Conservation (phyloP, 2,329 filamentous ascomycete genomes). For the Akanthomyces dipterigenus region DNA sequence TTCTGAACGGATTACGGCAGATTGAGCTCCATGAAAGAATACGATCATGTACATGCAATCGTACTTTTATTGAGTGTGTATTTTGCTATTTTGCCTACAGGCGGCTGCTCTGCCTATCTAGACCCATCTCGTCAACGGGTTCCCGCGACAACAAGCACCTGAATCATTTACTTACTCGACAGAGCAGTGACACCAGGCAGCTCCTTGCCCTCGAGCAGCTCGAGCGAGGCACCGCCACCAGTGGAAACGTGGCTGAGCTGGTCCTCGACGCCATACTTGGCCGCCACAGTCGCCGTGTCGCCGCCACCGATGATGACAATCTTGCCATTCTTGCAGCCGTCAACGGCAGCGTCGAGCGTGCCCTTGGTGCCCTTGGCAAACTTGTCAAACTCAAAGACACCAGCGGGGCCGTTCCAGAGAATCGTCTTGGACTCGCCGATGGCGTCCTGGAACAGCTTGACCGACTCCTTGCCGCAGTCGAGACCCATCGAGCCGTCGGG, state of each 20-base stretch:
- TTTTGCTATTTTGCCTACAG: not conserved
- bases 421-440: conserved; percentile 90
- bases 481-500: conserved; percentile 98
- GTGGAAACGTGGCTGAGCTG: conserved; percentile 98
- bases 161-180: conserved; percentile 60
- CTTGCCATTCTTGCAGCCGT: conserved; percentile 71
- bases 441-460: conserved; percentile 80
- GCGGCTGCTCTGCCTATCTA: conserved; percentile 1
- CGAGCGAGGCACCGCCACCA: conserved; percentile 88
- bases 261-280: conserved; percentile 92
- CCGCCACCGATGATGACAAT: conserved; percentile 98
- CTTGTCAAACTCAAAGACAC: conserved; percentile 95
- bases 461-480: conserved; percentile 83
- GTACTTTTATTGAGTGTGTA: not conserved
- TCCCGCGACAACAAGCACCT: conserved; percentile 1
- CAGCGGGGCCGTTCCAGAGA: conserved; percentile 96
- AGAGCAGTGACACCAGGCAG: conserved; percentile 89
- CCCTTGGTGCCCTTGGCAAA: conserved; percentile 90
- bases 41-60: not conserved
- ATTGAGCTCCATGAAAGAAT: no score
- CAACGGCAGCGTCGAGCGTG: conserved; percentile 82
- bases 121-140: conserved; percentile 1
- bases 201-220: conserved; percentile 96
- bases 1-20: no score
- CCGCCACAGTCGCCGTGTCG: conserved; percentile 95